Evolutionary conservation across 83 land plant species (phyloP).

Genomic region (Thuja plicata): DNA sequence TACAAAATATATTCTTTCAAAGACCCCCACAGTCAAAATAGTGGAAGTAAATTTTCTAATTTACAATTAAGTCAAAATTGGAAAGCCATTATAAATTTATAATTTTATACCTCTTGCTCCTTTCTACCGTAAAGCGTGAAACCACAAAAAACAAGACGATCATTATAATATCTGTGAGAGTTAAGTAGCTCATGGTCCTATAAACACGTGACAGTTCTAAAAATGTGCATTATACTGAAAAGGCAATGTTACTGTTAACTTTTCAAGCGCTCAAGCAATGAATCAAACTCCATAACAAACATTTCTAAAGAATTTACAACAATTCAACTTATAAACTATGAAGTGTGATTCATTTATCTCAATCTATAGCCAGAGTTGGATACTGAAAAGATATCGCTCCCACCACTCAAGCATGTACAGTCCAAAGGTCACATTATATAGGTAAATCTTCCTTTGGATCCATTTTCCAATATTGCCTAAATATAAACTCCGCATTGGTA

Average conservation of each 20-base stretch:
- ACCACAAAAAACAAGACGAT: constrained; percentile 51
- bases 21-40: neutral
- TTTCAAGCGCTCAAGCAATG: neutral
- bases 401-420: constrained; percentile 95
- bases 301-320: neutral
- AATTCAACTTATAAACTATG: neutral
- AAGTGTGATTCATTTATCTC: neutral
- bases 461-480: constrained; percentile 19
- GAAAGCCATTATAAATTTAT: neutral
- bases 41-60: neutral
- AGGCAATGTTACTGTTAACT: neutral
- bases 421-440: constrained; percentile 89
- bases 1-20: neutral
- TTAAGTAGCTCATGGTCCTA: constrained; percentile 11
- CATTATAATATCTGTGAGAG: constrained; percentile 39
- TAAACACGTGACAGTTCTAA: neutral
- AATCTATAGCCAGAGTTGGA: constrained; percentile 32
- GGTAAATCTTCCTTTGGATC: constrained; percentile 68
- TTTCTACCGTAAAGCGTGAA: constrained; percentile 35
- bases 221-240: neutral
- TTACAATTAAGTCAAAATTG: too few relatives aligned
- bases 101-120: constrained; percentile 31
- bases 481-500: neutral
- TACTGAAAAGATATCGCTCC: constrained; percentile 88
- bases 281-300: neutral